Percentiles rank a stretch among this genome's conserved stretches.
phyloP scores from a whole-genome alignment of 768 basidiomycete species.

The Coprinopsis cinerea region DNA sequence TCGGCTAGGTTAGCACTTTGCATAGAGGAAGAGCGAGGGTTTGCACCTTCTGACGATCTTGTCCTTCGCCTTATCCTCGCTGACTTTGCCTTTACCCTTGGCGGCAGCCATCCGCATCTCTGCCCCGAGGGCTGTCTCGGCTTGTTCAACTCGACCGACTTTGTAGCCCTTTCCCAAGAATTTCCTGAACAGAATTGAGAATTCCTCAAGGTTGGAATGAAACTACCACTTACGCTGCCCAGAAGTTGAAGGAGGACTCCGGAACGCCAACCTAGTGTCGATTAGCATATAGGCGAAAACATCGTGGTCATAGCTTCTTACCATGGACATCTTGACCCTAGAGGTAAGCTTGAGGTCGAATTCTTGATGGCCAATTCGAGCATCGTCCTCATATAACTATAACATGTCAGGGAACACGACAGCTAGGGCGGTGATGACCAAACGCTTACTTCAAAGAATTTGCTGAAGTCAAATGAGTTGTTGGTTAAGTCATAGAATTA shows the following conservation, averaged over 20 bases:
- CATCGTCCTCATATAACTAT: constrained; percentile 93
- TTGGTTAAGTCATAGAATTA: constrained; percentile 6
- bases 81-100: constrained; percentile 50
- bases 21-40: neutral
- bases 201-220: neutral
- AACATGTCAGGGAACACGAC: no score
- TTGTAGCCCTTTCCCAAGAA: constrained; percentile 89
- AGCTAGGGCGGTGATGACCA: no score
- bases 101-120: constrained; percentile 88
- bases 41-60: constrained; percentile 82
- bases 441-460: constrained; percentile 70
- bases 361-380: constrained; percentile 84
- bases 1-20: neutral
- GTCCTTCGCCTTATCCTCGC: constrained; percentile 60
- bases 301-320: constrained; percentile 24
- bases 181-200: constrained; percentile 40
- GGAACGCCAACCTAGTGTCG: constrained; percentile 81
- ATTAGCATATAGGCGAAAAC: neutral
- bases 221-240: constrained; percentile 65
- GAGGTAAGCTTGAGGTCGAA: constrained; percentile 92
- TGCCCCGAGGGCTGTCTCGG: constrained; percentile 93
- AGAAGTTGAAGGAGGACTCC: constrained; percentile 88
- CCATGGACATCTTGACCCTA: constrained; percentile 99
- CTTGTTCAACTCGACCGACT: constrained; percentile 94
- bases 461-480: constrained; percentile 32